Evolutionary conservation across 164 flowering plant species (phyloP), one percentile per base, ranked within the genome.

Genomic region (Piper betle): DNA sequence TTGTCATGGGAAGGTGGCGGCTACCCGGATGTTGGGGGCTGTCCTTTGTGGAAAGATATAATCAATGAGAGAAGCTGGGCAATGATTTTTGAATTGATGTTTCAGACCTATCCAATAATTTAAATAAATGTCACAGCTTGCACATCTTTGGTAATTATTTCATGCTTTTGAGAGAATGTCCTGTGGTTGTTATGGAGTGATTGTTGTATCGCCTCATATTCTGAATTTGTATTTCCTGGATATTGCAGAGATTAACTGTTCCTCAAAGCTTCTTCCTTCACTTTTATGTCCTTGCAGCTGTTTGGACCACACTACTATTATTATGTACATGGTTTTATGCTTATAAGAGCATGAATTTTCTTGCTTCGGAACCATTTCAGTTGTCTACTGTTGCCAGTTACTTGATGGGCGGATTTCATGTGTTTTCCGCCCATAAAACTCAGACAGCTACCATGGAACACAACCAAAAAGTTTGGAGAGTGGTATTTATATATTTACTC

Each of bases 241-340:
- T 46, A 8, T 50, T 81, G 80, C 62, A 92, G 96, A 89, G 73
- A 64, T 79, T 83, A 69, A 81, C 83, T 0, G 84, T 92, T 64
- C 96, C 96, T 55, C 96, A 89, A 72, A 89, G 71, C 58, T 85
- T 75, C 78, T 92, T 92, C 80, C 58, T 71, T 64, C 98, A 89
- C 77, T 92, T 89, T 68, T 92, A 89, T 62, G 67, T 76, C 56
- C 67, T 82, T 65, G 96, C 77, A 39, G 84, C 77, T 62, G 58
- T 72, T 8, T 92, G 96, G 96, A 92, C 98, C 37, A 75, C 88
- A 4, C n/a, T 80, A 3, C 72, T 89, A 77, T 70, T 89, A n/a
- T 69, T 74, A 43, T 55, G 78, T 53, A 84, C 85, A 41, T 87
- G 89, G 88, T 61, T 64, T 6, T 87, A 85, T 73, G 97, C 96